These are phyloP conservation scores for Veloporphyrellus conicus DNA, from an alignment of 1,284 basidiomycete genomes.

Conservation along the genomic window DNA sequence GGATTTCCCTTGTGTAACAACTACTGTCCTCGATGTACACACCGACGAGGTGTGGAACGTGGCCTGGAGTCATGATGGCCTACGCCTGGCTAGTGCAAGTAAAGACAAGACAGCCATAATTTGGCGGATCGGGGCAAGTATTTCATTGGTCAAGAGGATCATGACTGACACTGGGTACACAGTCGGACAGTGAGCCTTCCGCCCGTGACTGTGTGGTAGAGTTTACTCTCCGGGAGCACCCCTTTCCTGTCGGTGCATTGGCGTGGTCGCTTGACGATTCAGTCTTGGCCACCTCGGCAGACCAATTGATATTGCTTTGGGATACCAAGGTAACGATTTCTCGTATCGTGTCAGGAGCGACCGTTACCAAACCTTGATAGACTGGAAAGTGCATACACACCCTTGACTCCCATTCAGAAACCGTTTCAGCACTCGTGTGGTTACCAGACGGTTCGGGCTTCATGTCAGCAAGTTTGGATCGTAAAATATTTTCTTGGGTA, in stretches of 20 bases:
- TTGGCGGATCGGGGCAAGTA: conserved; percentile 77
- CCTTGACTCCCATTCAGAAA: conserved; percentile 73
- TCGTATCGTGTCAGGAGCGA: neutral
- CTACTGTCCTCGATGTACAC: conserved; percentile 81
- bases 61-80: conserved; percentile 90
- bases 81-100: conserved; percentile 81
- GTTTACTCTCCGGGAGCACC: conserved; percentile 68
- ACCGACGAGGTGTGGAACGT: conserved; percentile 94
- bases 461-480: conserved; percentile 87
- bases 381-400: conserved; percentile 64
- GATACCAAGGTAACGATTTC: conserved; percentile 61
- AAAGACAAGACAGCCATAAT: conserved; percentile 86
- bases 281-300: conserved; percentile 76
- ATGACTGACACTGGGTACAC: conserved; percentile 10
- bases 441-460: conserved; percentile 86
- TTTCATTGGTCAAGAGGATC: conserved; percentile 2
- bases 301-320: conserved; percentile 82
- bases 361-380: conserved; percentile 37
- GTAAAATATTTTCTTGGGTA: conserved; percentile 87
- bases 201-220: conserved; percentile 59
- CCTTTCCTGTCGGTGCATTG: conserved; percentile 71
- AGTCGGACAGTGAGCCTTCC: conserved; percentile 49
- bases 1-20: conserved; percentile 81
- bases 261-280: conserved; percentile 89
- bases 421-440: conserved; percentile 85